Evolutionary conservation across 2,329 filamentous ascomycete genomes (phyloP).

Genomic region (Anisogramma anomala): DNA sequence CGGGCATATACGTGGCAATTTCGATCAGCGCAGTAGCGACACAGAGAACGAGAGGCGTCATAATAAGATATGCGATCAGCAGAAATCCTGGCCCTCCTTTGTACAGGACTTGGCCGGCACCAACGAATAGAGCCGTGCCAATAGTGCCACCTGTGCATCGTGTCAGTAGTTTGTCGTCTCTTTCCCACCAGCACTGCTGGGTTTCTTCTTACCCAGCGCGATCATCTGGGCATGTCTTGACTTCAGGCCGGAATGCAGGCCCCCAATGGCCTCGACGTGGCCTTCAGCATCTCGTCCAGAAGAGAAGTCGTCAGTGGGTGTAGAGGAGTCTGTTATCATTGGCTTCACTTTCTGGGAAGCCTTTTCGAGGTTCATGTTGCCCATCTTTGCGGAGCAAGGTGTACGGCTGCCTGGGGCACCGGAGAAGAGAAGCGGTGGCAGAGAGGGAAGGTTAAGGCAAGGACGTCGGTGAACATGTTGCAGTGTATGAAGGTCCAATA

Average conservation of each 20-base stretch:
- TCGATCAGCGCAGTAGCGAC: constrained; percentile 37
- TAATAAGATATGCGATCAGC: constrained; percentile 30
- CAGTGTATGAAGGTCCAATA: too few relatives aligned
- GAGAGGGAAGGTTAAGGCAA: too few relatives aligned
- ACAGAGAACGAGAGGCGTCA: constrained; percentile 32
- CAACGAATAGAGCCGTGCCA: constrained; percentile 31
- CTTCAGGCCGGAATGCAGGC: constrained; percentile 22
- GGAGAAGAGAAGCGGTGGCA: too few relatives aligned
- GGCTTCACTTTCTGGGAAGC: too few relatives aligned
- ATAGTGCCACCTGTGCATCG: neutral
- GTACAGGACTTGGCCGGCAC: constrained; percentile 30
- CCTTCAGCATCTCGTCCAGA: neutral
- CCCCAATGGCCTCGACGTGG: neutral
- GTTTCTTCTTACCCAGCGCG: constrained; percentile 35
- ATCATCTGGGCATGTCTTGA: constrained; percentile 36
- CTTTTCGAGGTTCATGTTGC: too few relatives aligned
- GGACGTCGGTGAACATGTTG: too few relatives aligned
- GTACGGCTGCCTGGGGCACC: too few relatives aligned
- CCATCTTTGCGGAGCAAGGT: too few relatives aligned
- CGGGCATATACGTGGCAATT: constrained; percentile 40
- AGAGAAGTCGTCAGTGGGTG: too few relatives aligned
- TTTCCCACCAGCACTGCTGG: too few relatives aligned
- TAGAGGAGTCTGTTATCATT: too few relatives aligned
- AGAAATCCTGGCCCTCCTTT: constrained; percentile 31
- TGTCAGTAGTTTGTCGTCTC: neutral